A percentile compares a stretch with the other conserved stretches of the same genome.
These are phyloP conservation scores for Phalaenopsis aphrodite DNA, from an alignment of 106 monocot genomes.

Conservation along the genomic window DNA sequence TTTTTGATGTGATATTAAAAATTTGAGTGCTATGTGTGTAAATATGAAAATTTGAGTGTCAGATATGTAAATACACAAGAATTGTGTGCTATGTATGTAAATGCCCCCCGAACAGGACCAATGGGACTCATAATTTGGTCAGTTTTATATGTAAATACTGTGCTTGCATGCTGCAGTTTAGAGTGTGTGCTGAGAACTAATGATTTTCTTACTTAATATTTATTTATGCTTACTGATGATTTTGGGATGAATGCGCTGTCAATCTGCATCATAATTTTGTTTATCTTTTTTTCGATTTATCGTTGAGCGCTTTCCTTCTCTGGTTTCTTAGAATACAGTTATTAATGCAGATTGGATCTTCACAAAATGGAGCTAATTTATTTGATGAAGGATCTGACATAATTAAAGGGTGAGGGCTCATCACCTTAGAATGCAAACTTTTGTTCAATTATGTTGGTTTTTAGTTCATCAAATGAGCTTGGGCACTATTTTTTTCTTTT, in stretches of 20 bases:
- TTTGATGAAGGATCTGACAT: background rate
- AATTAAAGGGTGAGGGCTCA: background rate
- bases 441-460: background rate
- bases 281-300: background rate
- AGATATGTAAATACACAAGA: no score
- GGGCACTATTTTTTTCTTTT: background rate
- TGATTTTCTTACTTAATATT: background rate
- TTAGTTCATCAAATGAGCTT: background rate
- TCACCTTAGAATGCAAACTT: background rate
- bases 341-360: background rate
- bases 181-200: background rate
- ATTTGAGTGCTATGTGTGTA: no score
- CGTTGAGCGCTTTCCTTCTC: background rate
- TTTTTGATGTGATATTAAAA: no score
- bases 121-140: background rate
- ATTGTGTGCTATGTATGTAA: no score
- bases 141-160: background rate
- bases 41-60: no score
- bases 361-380: background rate
- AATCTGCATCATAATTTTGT: background rate
- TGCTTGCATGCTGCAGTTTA: background rate
- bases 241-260: no score
- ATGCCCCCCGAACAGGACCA: no score
- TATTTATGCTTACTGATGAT: background rate
- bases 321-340: background rate